These are phyloP conservation scores for Neonectria sp. DNA, from an alignment of 2,329 filamentous ascomycete genomes.

Conservation along the genomic window DNA sequence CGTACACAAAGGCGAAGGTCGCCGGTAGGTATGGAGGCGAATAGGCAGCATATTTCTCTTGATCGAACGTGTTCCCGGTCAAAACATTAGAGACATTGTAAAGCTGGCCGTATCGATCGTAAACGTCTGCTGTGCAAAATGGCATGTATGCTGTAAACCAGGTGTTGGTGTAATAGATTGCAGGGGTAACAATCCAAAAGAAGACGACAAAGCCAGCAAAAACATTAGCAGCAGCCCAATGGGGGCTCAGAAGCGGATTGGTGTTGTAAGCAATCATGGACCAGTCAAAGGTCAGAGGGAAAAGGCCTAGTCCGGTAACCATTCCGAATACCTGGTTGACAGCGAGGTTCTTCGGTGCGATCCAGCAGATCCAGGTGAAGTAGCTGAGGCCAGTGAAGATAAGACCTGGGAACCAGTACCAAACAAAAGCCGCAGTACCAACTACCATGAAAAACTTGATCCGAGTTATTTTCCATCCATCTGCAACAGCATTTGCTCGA, in stretches of 20 bases:
- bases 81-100: constrained; percentile 71
- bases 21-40: constrained; percentile 59
- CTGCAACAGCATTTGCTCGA: constrained; percentile 66
- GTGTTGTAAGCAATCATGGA: constrained; percentile 69
- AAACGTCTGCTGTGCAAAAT: constrained; percentile 53
- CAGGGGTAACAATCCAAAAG: constrained; percentile 64
- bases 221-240: constrained; percentile 73
- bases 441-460: constrained; percentile 72
- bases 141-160: constrained; percentile 26
- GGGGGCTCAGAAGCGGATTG: constrained; percentile 71
- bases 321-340: constrained; percentile 78
- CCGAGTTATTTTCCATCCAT: constrained; percentile 72
- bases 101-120: constrained; percentile 70
- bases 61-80: constrained; percentile 69
- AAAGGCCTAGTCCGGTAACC: constrained; percentile 71
- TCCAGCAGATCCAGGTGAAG: constrained; percentile 75
- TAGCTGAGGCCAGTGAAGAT: constrained; percentile 72
- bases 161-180: constrained; percentile 21
- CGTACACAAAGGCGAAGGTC: constrained; percentile 70
- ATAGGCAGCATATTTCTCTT: constrained; percentile 70
- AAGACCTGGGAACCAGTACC: constrained; percentile 72
- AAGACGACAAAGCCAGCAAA: constrained; percentile 67
- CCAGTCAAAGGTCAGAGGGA: constrained; percentile 79
- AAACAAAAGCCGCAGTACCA: constrained; percentile 65
- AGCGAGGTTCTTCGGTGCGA: constrained; percentile 71